These are phyloP conservation scores for Tuber aestivum DNA, from an alignment of 495 filamentous ascomycete genomes.

Conservation along the genomic window DNA sequence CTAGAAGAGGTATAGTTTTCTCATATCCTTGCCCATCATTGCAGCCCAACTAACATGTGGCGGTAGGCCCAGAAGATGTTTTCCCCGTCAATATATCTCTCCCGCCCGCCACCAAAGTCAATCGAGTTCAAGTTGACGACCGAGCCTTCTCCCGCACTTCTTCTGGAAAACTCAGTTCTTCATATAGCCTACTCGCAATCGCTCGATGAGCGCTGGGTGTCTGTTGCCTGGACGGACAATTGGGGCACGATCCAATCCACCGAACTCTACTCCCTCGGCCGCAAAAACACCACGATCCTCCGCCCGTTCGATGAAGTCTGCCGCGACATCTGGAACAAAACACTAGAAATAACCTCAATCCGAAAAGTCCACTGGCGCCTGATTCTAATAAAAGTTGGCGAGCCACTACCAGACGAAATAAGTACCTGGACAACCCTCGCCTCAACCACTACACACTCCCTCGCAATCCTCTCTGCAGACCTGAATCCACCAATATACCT, in stretches of 20 bases:
- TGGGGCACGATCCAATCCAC: slow-evolving; percentile 68
- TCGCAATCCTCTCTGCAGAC: slow-evolving; percentile 54
- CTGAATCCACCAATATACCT: slow-evolving; percentile 45
- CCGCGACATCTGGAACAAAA: slow-evolving; percentile 79
- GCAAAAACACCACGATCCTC: slow-evolving; percentile 53
- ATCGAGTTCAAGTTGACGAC: slow-evolving; percentile 74
- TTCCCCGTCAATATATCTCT: slow-evolving; percentile 69
- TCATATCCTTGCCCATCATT: slow-evolving; percentile 4
- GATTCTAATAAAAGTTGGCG: slow-evolving; percentile 65
- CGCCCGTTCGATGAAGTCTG: slow-evolving; percentile 59
- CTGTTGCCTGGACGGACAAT: slow-evolving; percentile 87
- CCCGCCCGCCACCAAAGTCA: slow-evolving; percentile 60
- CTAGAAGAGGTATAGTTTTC: slow-evolving; percentile 41
- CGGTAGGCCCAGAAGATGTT: slow-evolving; percentile 42
- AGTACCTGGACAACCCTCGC: slow-evolving; percentile 54
- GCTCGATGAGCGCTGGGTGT: slow-evolving; percentile 77
- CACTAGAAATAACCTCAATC: slow-evolving; percentile 64
- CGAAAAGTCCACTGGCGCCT: slow-evolving; percentile 74
- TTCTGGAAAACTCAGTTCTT: slow-evolving; percentile 77
- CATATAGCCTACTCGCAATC: slow-evolving; percentile 83
- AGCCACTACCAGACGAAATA: slow-evolving; percentile 68
- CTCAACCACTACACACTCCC: slow-evolving; percentile 56
- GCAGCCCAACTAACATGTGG: background rate
- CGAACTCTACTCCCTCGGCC: slow-evolving; percentile 71
- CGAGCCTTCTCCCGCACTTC: slow-evolving; percentile 61